Evolutionary conservation across 2,329 filamentous ascomycete species (phyloP), one percentile per base, ranked within the genome.

Genomic region (Paramyrothecium roridum): DNA sequence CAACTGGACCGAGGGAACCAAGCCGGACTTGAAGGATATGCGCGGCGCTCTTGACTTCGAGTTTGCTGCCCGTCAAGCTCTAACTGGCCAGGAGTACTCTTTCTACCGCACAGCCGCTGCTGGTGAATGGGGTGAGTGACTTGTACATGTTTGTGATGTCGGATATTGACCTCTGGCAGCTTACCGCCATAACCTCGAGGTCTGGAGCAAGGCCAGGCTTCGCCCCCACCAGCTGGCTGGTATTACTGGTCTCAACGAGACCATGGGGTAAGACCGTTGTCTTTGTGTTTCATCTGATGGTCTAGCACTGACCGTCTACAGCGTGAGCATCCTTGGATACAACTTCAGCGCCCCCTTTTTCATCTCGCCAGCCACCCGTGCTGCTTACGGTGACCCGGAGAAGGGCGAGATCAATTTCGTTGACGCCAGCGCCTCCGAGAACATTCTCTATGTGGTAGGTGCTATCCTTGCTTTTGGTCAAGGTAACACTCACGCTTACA

Each of bases 181-280:
- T 1, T 81, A 81, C 70, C 72, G 77, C 50, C 77, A 80, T 67
- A 80, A 81, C 63, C 70, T 81, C 7, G 77, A 80, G 54, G 71
- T 78, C 45, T 81, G 72, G 71, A 65, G 72, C 40, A 75, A 77
- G 56, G 76, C 74, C 52, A 70, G 72, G 45, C 66, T 80, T 23
- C 70, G 77, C 45, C 74, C 77, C 56, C 61, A 63, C 11, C 60
- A 65, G n/a, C 61, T 65, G 1, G 63, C 61, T 8, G 61, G 52
- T 54, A 72, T 79, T 46, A 63, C 61, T 10, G 62, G 63, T 13
- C 62, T 73, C 20, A 73, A 74, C 40, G 61, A 68, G 53, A 71
- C 70, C 2, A 56, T 75, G 12, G 59, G 59, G 67, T 70, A 54
- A 40, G 65, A 30, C 10, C 10, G 6, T 6, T 30, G n/a, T 30